Evolutionary conservation across 179 eudicot species (phyloP), one percentile per base, ranked within the genome.

Genomic region (Pouteria campechiana): DNA sequence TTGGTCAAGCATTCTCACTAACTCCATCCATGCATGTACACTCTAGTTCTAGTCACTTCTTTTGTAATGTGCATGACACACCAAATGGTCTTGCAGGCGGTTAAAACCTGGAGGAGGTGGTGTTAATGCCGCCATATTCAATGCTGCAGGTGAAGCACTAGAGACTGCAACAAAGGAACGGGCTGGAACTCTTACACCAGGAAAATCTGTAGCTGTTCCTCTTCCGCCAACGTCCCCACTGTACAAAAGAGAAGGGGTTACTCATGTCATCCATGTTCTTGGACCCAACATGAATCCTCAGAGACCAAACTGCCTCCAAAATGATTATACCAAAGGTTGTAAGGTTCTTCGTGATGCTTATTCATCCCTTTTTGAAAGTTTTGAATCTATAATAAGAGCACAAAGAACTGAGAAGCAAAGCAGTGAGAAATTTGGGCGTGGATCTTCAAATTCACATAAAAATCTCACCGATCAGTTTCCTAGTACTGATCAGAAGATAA

Each of bases 241-340:
- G 48, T 76, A 50, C 60, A 60, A 42, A 20, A 57, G 60, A 50
- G 95, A 89, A 72, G 86, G 93, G 38, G 83, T 89, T n/a, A 76
- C 93, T 31, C 95, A 89, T 76, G 90, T 89, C 60, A 74, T 89
- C 57, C 97, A 89, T 74, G 97, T 85, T 50, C 83, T 89, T 69
- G 97, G 97, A 43, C 97, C 97, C 55, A 89, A 89, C 62, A 85
- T 89, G 95, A 89, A 89, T 69, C 89, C 93, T 2, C 60, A 69
- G 27, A 63, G 97, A 55, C 97, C 97, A 36, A 77, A 81, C 42
- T 74, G 61, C 54, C 75, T 89, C 54, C 62, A 74, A 29, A 63
- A 74, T 60, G 72, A 89, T 65, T 85, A 85, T 37, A 61, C 42
- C 4, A 71, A 81, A 52, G 97, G 93, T 27, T 74, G 89, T 61